Evolutionary conservation across 306 rosid species (phyloP), one percentile per base, ranked within the genome.

Genomic region (Prosopis cineraria): DNA sequence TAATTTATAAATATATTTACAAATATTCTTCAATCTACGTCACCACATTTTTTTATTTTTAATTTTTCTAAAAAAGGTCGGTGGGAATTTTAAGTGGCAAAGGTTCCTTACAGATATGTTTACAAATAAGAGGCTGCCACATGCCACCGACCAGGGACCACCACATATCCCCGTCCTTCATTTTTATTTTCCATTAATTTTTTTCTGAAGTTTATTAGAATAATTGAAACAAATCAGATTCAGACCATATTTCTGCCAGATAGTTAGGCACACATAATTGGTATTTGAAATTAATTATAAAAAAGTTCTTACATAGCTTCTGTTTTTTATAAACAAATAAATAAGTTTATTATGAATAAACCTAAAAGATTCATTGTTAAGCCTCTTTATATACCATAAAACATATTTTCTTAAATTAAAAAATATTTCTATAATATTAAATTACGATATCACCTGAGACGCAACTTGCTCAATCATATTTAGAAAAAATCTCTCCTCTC

Each of bases 61-160:
- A n/a, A n/a, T n/a, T n/a, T n/a, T n/a, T n/a, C n/a, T n/a, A n/a
- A n/a, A n/a, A n/a, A n/a, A n/a, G 72, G 78, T 69, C 79, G 87
- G 90, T 77, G 79, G 36, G 74, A 62, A 27, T 62, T 65, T 13
- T 9, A 2, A 7, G 52, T 52, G 85, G 85, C 24, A 4, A 69
- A 75, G 87, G 62, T 85, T 82, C 8, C 39, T 50, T 50, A 17
- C 13, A 72, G 58, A 17, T 10, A 10, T 45, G 10, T 0, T 48
- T 2, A 9, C 85, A 9, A 79, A 77, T 80, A 30, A 41, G 53
- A 72, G 25, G 16, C 56, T 74, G 85, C 72, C 91, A 84, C 82
- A 86, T 84, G 37, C 33, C 50, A 86, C 90, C 94, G 91, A 78
- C 93, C 89, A 60, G 44, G 68, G 68, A 75, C 75, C 74, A 39